Evolutionary conservation across 306 rosid species (phyloP).

Genomic region (Ormosia emarginata): DNA sequence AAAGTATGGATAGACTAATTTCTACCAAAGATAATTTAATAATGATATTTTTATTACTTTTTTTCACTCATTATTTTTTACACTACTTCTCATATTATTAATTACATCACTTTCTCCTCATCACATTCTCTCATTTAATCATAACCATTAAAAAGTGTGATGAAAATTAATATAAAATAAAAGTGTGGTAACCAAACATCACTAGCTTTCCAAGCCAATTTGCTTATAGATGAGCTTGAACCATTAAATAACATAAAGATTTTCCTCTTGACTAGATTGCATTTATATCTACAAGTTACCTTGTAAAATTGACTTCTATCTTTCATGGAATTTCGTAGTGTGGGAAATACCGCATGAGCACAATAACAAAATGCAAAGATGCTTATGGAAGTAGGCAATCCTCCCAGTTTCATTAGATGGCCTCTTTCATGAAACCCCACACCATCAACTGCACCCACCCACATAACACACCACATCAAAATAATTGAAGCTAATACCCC

Average conservation of each 20-base stretch:
- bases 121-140: too few species aligned
- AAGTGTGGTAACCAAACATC: not conserved
- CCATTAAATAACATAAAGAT: not conserved
- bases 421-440: constrained; percentile 52
- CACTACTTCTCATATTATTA: too few species aligned
- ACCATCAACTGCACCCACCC: constrained; percentile 58
- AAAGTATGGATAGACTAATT: not conserved
- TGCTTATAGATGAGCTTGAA: not conserved
- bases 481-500: constrained; percentile 51
- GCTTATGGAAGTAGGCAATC: constrained; percentile 50
- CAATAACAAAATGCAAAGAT: constrained; percentile 55
- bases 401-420: constrained; percentile 15
- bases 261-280: too few species aligned
- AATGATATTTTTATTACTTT: too few species aligned
- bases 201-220: not conserved
- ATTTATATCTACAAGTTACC: constrained; percentile 24
- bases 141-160: too few species aligned
- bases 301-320: constrained; percentile 52
- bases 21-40: constrained; percentile 10
- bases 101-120: too few species aligned
- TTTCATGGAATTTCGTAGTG: constrained; percentile 55
- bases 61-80: too few species aligned
- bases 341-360: constrained; percentile 74
- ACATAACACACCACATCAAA: constrained; percentile 39
- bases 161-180: too few species aligned